Evolutionary conservation across 371 early-diverging fungal genomes (phyloP).

Genomic region (Mortierella sp.): DNA sequence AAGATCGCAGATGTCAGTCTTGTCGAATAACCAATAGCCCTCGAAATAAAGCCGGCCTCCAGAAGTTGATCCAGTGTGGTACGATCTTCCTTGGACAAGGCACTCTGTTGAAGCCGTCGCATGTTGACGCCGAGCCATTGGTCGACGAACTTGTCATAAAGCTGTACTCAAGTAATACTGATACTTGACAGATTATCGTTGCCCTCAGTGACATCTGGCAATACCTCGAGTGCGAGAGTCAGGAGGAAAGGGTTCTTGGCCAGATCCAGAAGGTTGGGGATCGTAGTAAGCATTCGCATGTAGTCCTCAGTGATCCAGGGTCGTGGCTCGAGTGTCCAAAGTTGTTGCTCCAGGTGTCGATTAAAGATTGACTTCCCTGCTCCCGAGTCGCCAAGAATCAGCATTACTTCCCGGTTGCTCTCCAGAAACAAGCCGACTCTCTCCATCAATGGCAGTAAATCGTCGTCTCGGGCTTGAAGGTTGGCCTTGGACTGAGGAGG

Average conservation of each 20-base stretch:
- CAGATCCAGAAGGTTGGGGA: neutral
- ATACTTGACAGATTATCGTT: neutral
- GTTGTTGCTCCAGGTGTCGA: neutral
- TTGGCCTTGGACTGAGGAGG: neutral
- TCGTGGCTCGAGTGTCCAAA: neutral
- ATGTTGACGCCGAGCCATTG: conserved; percentile 9
- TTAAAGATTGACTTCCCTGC: conserved; percentile 24
- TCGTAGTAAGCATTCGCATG: neutral
- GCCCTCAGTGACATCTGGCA: neutral
- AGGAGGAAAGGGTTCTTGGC: conserved; percentile 11
- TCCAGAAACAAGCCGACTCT: neutral
- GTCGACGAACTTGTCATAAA: conserved; percentile 10
- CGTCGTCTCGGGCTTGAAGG: neutral
- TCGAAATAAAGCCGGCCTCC: neutral
- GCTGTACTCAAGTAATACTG: neutral
- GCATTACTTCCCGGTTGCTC: neutral
- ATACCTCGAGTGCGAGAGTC: neutral
- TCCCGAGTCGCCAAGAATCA: conserved; percentile 18
- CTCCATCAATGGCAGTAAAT: neutral
- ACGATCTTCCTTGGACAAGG: neutral
- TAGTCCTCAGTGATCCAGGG: neutral
- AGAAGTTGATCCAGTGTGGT: neutral
- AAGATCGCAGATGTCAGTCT: neutral
- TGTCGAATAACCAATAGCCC: neutral
- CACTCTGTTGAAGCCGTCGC: neutral